These are phyloP conservation scores for Fusarium praegraminearum DNA, from an alignment of 2,329 filamentous ascomycete species.

Conservation along the genomic window DNA sequence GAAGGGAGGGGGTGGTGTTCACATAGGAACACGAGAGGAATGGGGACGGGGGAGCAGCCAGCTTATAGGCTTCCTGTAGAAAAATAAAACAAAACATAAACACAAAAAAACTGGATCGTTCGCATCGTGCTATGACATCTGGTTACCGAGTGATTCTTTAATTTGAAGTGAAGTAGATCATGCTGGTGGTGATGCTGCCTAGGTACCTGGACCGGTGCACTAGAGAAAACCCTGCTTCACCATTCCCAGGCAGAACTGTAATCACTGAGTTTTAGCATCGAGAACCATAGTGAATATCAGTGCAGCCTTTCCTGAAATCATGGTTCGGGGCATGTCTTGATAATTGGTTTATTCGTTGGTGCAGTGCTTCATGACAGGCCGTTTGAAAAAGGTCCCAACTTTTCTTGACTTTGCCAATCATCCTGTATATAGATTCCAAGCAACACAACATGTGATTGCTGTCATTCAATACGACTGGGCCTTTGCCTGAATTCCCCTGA, in stretches of 20 bases:
- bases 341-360: background rate
- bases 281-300: background rate
- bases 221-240: background rate
- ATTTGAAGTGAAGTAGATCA: background rate
- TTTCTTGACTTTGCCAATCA: background rate
- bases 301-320: background rate
- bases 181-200: background rate
- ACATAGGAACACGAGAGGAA: background rate
- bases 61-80: background rate
- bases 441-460: background rate
- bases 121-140: background rate
- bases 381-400: background rate
- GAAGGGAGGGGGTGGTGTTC: background rate
- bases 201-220: background rate
- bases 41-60: background rate
- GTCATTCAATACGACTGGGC: too few species aligned
- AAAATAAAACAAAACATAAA: background rate
- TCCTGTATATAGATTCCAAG: background rate
- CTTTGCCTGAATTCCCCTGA: background rate
- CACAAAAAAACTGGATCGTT: too few species aligned
- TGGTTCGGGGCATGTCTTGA: background rate
- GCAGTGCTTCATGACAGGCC: background rate
- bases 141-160: background rate
- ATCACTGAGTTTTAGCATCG: background rate
- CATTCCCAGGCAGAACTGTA: background rate